Conservation (phyloP, 345 rosid species). For the Diplotaxis tenuifolia region DNA sequence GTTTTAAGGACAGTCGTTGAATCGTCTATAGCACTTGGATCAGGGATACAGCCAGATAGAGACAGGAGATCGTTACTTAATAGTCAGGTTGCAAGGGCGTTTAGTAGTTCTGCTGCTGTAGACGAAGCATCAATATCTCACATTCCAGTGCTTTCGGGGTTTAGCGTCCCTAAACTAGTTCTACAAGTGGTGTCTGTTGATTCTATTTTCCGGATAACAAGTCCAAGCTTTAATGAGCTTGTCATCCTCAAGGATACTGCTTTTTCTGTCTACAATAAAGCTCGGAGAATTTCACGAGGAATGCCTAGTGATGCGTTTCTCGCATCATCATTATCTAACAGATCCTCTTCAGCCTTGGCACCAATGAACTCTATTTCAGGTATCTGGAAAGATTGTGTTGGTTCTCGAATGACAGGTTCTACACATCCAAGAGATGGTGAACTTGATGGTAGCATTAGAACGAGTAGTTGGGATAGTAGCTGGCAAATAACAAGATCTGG, state of each 20-base stretch:
- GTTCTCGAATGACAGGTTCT: slow-evolving; percentile 75
- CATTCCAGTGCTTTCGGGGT: slow-evolving; percentile 82
- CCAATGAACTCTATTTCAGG: slow-evolving; percentile 66
- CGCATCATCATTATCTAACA: slow-evolving; percentile 56
- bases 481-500: slow-evolving; percentile 84
- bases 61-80: slow-evolving; percentile 63
- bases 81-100: slow-evolving; percentile 85
- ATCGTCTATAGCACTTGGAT: slow-evolving; percentile 89
- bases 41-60: slow-evolving; percentile 62
- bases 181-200: slow-evolving; percentile 90
- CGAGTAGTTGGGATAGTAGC: slow-evolving; percentile 77
- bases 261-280: slow-evolving; percentile 91
- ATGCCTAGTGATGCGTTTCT: slow-evolving; percentile 54
- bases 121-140: slow-evolving; percentile 88
- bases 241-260: slow-evolving; percentile 90
- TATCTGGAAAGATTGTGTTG: slow-evolving; percentile 88
- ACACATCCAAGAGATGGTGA: slow-evolving; percentile 88
- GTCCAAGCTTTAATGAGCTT: slow-evolving; percentile 81
- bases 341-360: slow-evolving; percentile 64
- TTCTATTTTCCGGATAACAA: slow-evolving; percentile 87
- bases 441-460: slow-evolving; percentile 69
- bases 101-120: slow-evolving; percentile 74
- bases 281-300: slow-evolving; percentile 82
- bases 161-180: slow-evolving; percentile 76
- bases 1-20: slow-evolving; percentile 80